Evolutionary conservation across 331 rosid species (phyloP).

Genomic region (Spiraea crenata): DNA sequence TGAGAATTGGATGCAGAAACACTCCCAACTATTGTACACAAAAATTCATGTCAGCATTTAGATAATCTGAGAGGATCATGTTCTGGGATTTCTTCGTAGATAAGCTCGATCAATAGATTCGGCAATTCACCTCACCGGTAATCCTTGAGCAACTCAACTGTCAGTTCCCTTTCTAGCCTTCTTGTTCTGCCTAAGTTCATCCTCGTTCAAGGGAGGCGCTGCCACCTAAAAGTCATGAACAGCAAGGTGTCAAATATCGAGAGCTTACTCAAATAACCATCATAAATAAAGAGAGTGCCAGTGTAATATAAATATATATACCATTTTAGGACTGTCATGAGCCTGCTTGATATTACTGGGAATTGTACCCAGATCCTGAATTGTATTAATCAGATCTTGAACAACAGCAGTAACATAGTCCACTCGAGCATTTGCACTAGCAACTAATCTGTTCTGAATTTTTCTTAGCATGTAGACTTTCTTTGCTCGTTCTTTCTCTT

Average conservation of each 20-base stretch:
- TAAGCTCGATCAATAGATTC: neutral
- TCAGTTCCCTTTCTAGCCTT: conserved; percentile 12
- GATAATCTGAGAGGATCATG: neutral
- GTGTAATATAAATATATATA: conserved; percentile 1
- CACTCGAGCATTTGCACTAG: conserved; percentile 10
- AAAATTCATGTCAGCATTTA: neutral
- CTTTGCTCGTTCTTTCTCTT: conserved; percentile 24
- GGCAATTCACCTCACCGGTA: neutral
- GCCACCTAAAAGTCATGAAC: conserved; percentile 16
- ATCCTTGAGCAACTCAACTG: neutral
- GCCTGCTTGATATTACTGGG: conserved; percentile 9
- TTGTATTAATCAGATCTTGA: conserved; percentile 20
- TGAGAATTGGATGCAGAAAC: neutral
- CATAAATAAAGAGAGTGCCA: neutral
- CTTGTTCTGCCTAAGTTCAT: conserved; percentile 23
- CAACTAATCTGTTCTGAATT: conserved; percentile 7
- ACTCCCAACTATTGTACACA: neutral
- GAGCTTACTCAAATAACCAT: neutral
- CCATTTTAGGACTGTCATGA: conserved; percentile 22
- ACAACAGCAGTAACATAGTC: conserved; percentile 9
- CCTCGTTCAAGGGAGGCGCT: conserved; percentile 17
- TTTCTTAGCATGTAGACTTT: conserved; percentile 16
- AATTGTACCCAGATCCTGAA: conserved; percentile 19
- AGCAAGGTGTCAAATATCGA: neutral
- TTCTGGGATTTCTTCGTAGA: neutral